Evolutionary conservation across 306 rosid genomes (phyloP), one percentile per base, ranked within the genome.

Genomic region (Spatholobus suberectus): DNA sequence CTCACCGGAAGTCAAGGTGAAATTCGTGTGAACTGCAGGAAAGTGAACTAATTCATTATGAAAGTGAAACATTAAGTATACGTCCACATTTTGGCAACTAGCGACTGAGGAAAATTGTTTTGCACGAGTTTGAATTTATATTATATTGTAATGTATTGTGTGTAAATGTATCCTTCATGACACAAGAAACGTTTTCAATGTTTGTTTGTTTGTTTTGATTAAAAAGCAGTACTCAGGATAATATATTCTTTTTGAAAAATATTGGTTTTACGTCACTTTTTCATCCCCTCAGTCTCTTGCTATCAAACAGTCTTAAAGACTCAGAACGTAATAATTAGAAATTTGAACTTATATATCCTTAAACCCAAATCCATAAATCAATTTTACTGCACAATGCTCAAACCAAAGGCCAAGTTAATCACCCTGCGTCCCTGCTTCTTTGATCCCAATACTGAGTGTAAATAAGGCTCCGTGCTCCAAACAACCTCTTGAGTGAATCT

Each of bases 1-100:
- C 84, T 90, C 63, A 78, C 72, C 4, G 90, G 90, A 20, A 24
- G 14, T 12, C 65, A 57, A 46, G 89, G 94, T 41, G 80, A 88
- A 75, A 46, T 90, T 49, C 90, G 94, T 51, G 0, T 13, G 8
- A 74, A 82, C 11, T 90, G 94, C 52, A 88, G 90, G 85, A 73
- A 7, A 70, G 84, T 82, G 41, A 89, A 85, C 86, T 44, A 35
- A 58, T 21, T 65, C 12, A 3, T 38, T 57, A 7, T 12, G 9
- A 20, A 32, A 52, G 34, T n/a, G 3, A 17, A 26, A 27, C 8
- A 71, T 21, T 20, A 21, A 37, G 3, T 24, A 17, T 54, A 15
- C 6, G 43, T 65, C 5, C 18, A 62, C 15, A 23, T 11, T n/a
- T 13, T 13, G 67, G 2, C 8, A 15, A 59, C 9, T 61, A 27